These are phyloP conservation scores for Boletus subparvulus DNA, from an alignment of 768 basidiomycete genomes.

Conservation along the genomic window DNA sequence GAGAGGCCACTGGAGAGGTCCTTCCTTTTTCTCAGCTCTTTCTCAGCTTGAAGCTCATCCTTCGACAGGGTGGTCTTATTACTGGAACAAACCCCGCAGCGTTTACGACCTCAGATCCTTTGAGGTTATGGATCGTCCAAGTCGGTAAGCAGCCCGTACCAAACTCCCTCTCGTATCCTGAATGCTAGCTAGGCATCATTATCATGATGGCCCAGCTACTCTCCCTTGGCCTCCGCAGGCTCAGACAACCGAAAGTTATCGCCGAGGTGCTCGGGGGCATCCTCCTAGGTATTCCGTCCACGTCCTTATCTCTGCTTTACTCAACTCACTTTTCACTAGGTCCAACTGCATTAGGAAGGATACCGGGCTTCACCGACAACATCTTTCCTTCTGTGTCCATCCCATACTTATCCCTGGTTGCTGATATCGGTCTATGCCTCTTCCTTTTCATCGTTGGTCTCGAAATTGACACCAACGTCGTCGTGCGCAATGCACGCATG, in stretches of 20 bases:
- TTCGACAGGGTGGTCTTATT: constrained; percentile 65
- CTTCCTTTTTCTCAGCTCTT: not conserved
- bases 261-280: constrained; percentile 89
- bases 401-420: constrained; percentile 80
- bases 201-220: constrained; percentile 75
- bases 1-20: constrained; percentile 28
- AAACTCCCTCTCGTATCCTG: not conserved
- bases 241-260: constrained; percentile 85
- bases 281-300: constrained; percentile 62
- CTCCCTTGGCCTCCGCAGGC: constrained; percentile 65
- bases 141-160: constrained; percentile 48
- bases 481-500: constrained; percentile 72
- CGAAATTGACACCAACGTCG: constrained; percentile 79
- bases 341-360: constrained; percentile 68
- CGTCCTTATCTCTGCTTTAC: constrained; percentile 25
- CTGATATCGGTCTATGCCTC: constrained; percentile 84
- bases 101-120: constrained; percentile 65
- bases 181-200: constrained; percentile 62
- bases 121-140: constrained; percentile 78
- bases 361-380: constrained; percentile 83
- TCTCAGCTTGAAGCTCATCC: constrained; percentile 2
- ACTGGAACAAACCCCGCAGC: constrained; percentile 70
- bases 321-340: constrained; percentile 10
- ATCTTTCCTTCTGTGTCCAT: constrained; percentile 76
- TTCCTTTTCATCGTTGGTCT: constrained; percentile 94